Evolutionary conservation across 1,284 basidiomycete species (phyloP).

Genomic region (Taiwanofungus camphoratus): DNA sequence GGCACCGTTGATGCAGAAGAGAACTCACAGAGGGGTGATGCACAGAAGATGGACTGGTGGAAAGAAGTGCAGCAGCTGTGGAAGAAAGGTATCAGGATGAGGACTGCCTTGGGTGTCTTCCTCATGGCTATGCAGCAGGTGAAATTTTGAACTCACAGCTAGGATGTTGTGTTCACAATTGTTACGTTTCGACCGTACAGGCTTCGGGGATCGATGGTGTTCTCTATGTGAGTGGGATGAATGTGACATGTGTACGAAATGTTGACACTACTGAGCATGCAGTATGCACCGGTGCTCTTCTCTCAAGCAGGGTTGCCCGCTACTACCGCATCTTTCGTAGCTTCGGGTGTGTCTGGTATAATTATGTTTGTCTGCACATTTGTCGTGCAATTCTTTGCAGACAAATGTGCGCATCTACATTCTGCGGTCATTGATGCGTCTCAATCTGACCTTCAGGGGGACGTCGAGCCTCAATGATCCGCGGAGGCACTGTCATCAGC

Average conservation of each 20-base stretch:
- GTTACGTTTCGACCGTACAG: not conserved
- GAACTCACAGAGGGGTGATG: conserved; percentile 21
- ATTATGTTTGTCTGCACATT: conserved; percentile 40
- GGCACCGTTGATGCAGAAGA: conserved; percentile 25
- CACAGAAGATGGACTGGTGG: conserved; percentile 6
- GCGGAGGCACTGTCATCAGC: conserved; percentile 37
- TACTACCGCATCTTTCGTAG: conserved; percentile 42
- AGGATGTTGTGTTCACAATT: not conserved
- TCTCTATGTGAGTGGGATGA: conserved; percentile 22
- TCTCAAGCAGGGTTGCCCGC: conserved; percentile 43
- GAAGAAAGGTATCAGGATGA: conserved; percentile 27
- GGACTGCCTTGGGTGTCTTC: conserved; percentile 41
- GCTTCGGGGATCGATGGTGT: conserved; percentile 25
- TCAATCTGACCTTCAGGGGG: conserved; percentile 27
- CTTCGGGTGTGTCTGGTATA: conserved; percentile 47
- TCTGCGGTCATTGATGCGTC: not conserved
- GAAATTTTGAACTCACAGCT: conserved; percentile 5
- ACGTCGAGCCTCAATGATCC: conserved; percentile 38
- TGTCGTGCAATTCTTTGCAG: conserved; percentile 35
- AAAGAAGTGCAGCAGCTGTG: conserved; percentile 22
- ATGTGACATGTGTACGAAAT: not conserved
- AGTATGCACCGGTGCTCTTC: conserved; percentile 49
- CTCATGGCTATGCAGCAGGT: conserved; percentile 42
- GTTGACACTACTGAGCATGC: conserved; percentile 10
- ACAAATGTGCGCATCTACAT: conserved; percentile 29